Base-by-base conservation (phyloP, 2,329 filamentous ascomycete species). In the Sporothrix brunneoviolacea region DNA sequence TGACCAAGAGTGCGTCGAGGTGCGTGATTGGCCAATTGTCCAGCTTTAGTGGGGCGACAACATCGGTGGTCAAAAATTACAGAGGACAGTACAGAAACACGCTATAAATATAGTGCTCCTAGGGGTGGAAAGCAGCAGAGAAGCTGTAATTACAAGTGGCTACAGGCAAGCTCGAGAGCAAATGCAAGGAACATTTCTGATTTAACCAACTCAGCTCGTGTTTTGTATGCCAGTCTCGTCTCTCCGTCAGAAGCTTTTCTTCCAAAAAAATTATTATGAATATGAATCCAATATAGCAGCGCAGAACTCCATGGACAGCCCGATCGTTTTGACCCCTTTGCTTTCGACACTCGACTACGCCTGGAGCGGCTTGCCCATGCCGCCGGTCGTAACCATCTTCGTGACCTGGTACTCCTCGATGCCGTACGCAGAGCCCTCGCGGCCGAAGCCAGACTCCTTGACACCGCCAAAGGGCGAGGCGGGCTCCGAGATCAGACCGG, bases 401-500 rank as follows among this genome's bases (percentile, higher is more conserved):
- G 84, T 85, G 37, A 79, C 69, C 62, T 84, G 75, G 64, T 89
- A 91, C 68, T 91, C 88, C 13, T 82, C 79, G 55, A 90, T 82
- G 15, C 87, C 87, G 54, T 90, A 86, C 64, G 82, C 78, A 56
- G 83, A 85, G 8, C 88, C 88, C 66, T 93, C 88, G 39, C 86
- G 73, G 3, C 88, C 88, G 59, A 90, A 90, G 1, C 88, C 88
- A 59, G 82, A 88, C 69, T 90, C 75, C 70, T 93, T 93, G 40
- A 93, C 83, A 57, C 88, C 88, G 15, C 88, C 88, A 62, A 93
- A 93, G 0, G 79, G 79, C 48, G 76, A 65, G 0, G 76, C 76
- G 10, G 73, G 68, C 53, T 82, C 79, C 2, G 76, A 80, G 55
- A 82, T 77, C 45, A 84, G 54, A 1, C 87, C 87, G 1, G 86